Conservation (phyloP, 2,329 filamentous ascomycete species). For the Aureobasidium sp. region DNA sequence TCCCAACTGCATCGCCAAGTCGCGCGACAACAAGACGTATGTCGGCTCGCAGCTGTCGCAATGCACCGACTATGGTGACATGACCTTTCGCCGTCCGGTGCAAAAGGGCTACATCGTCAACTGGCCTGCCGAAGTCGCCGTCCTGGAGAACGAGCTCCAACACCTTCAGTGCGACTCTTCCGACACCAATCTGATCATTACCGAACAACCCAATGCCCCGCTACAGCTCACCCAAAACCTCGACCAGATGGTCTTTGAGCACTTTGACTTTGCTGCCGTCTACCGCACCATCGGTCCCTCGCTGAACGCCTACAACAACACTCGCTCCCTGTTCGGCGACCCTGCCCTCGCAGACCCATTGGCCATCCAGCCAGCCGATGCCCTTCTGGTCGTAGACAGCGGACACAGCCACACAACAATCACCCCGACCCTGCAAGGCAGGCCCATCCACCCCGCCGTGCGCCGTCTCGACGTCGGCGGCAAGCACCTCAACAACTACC, state of each 20-base stretch:
- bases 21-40: constrained; percentile 66
- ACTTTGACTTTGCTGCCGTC: constrained; percentile 87
- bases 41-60: constrained; percentile 68
- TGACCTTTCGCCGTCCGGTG: constrained; percentile 76
- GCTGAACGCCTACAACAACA: constrained; percentile 75
- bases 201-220: constrained; percentile 77
- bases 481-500: constrained; percentile 85
- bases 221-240: constrained; percentile 77
- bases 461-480: constrained; percentile 84
- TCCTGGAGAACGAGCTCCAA: constrained; percentile 79
- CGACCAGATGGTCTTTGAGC: constrained; percentile 95
- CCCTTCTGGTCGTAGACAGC: constrained; percentile 79
- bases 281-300: constrained; percentile 63
- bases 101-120: constrained; percentile 94
- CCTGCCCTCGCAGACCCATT: background rate
- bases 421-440: constrained; percentile 74
- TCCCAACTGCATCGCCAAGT: constrained; percentile 80
- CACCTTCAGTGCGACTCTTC: constrained; percentile 56
- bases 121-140: constrained; percentile 91
- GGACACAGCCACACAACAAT: constrained; percentile 91
- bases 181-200: constrained; percentile 74
- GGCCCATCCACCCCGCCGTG: constrained; percentile 69
- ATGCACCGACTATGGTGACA: constrained; percentile 83
- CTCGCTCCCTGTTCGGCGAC: constrained; percentile 59
- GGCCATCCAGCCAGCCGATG: constrained; percentile 40